phyloP scores from a whole-genome alignment of 106 monocot species.

The Apostasia ramifera region DNA sequence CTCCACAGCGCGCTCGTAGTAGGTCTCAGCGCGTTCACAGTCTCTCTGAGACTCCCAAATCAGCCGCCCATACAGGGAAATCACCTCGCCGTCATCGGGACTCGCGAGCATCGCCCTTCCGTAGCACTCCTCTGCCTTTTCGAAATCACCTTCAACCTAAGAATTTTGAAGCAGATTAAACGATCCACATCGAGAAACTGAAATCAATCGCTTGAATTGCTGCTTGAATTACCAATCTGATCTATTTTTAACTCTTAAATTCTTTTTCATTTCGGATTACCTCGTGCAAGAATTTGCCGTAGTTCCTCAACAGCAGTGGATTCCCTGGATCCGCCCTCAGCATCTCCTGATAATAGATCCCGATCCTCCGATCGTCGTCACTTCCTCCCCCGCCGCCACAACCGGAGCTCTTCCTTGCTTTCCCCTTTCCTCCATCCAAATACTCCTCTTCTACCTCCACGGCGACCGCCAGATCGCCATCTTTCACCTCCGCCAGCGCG shows the following conservation, averaged over 20 bases:
- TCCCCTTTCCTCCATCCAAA: constrained; percentile 20
- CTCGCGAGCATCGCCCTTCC: constrained; percentile 23
- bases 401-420: constrained; percentile 16
- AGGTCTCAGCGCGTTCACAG: constrained; percentile 11
- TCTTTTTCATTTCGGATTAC: constrained; percentile 10
- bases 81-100: constrained; percentile 18
- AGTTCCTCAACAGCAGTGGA: constrained; percentile 67
- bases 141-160: constrained; percentile 19
- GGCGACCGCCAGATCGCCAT: constrained; percentile 6
- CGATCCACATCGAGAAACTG: background rate
- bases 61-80: constrained; percentile 22
- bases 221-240: too few relatives aligned
- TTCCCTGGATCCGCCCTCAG: constrained; percentile 56
- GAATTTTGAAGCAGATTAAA: background rate
- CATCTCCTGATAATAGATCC: constrained; percentile 54
- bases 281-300: constrained; percentile 73
- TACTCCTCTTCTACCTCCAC: constrained; percentile 2
- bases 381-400: constrained; percentile 15
- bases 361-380: constrained; percentile 9
- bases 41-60: constrained; percentile 28
- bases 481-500: background rate
- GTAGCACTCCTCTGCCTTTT: constrained; percentile 24
- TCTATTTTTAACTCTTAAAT: too few relatives aligned
- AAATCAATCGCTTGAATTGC: background rate
- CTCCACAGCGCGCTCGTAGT: constrained; percentile 19